Evolutionary conservation across 192 early-diverging fungal species (phyloP), one percentile per base, ranked within the genome.

Genomic region (Coemansia sp.): DNA sequence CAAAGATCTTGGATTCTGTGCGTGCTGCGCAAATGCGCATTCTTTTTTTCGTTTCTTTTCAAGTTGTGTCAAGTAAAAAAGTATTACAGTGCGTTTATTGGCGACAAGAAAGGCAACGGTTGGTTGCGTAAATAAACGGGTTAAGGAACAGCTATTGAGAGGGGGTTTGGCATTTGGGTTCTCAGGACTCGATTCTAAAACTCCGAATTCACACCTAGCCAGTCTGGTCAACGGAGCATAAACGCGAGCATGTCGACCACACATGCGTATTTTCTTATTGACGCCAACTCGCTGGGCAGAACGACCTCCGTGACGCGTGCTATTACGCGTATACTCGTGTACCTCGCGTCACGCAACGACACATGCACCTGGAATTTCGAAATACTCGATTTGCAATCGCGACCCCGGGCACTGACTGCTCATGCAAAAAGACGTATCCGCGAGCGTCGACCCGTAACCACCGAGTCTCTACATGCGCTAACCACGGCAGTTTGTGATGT

Each of bases 261-360:
- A 11, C 78, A 81, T 54, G 72, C 52, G 38, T 81, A 81, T 57
- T 81, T 81, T 57, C 78, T 81, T 13, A 62, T 81, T n/a, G 78
- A 81, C 63, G 50, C 54, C 38, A 37, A 58, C 41, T 54, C 59
- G 16, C 57, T 68, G 13, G 45, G 27, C 27, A 3, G 5, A 43
- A 5, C 23, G 23, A 41, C 13, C 19, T 23, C 62, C 14, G 52
- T 71, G 3, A 22, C 54, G 35, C 47, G 47, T n/a, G 50, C 57
- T 2, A 55, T 74, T 9, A 69, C 69, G 18, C 78, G 72, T 18
- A 71, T 81, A 8, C 64, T 81, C 14, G 65, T 67, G 27, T 71
- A 60, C 45, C 68, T 81, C 32, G 61, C 72, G 14, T 32, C 65
- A 3, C 41, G 57, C 6, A 37, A 81, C 59, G 72, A 81, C 14